Percentiles rank a stretch among this genome's conserved stretches.
These are phyloP conservation scores for Achlya hypogyna DNA, from an alignment of 352 stramenopile species.

Conservation along the genomic window DNA sequence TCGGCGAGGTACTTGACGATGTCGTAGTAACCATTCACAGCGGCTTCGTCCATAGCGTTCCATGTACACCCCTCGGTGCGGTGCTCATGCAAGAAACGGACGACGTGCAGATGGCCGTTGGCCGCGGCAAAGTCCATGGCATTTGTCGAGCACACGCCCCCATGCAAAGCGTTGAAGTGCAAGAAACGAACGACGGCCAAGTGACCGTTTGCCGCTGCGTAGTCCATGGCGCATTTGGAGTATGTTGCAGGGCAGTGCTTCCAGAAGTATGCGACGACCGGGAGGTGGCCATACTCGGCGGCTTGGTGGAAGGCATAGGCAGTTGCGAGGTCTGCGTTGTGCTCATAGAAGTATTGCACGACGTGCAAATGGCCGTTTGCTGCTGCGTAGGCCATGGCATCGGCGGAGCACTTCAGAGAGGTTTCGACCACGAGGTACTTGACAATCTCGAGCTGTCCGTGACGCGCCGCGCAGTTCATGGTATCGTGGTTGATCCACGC, in stretches of 20 bases:
- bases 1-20: not conserved
- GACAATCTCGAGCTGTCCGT: conserved; percentile 21
- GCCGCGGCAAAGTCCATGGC: conserved; percentile 5
- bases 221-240: not conserved
- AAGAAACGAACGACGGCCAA: conserved; percentile 16
- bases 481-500: conserved; percentile 4
- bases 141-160: not conserved
- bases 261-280: not conserved
- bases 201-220: conserved; percentile 13
- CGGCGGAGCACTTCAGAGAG: conserved; percentile 14
- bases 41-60: conserved; percentile 11
- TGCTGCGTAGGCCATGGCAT: conserved; percentile 20
- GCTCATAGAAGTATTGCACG: conserved; percentile 19
- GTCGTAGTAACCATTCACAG: not conserved
- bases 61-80: not conserved
- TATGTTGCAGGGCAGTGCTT: not conserved
- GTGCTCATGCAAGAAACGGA: not conserved
- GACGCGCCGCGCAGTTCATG: conserved; percentile 9
- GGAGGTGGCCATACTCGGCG: conserved; percentile 14
- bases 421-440: conserved; percentile 16
- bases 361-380: conserved; percentile 19
- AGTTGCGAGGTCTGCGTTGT: not conserved
- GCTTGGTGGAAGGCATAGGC: conserved; percentile 3
- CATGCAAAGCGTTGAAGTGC: not conserved
- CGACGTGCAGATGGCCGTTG: conserved; percentile 5